Conservation (phyloP, 495 filamentous ascomycete species). For the Penicillium psychrofluorescens region DNA sequence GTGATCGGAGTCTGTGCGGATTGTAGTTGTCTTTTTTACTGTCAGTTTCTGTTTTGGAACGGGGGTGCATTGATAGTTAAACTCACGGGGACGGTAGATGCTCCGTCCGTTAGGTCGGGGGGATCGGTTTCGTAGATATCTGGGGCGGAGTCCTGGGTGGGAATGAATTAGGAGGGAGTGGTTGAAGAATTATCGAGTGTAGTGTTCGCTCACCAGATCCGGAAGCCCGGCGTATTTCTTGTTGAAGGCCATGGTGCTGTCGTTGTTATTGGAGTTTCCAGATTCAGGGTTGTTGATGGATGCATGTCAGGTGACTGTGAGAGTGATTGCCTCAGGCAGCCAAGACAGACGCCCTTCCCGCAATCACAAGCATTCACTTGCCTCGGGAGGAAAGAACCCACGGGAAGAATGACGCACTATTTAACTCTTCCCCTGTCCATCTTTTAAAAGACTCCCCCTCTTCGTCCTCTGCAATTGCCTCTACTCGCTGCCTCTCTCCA, state of each 20-base stretch:
- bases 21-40: conserved; percentile 48
- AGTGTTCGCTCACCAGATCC: conserved; percentile 57
- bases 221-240: conserved; percentile 80
- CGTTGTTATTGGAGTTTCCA: neutral
- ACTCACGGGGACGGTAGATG: conserved; percentile 69
- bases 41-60: neutral
- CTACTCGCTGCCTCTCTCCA: neutral
- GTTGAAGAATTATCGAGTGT: no score
- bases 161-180: neutral
- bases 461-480: neutral
- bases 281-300: no score
- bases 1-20: conserved; percentile 59
- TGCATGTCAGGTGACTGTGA: no score
- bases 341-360: neutral
- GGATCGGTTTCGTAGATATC: conserved; percentile 79
- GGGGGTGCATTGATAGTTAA: conserved; percentile 5
- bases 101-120: conserved; percentile 81
- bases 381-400: conserved; percentile 12
- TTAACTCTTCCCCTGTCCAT: neutral
- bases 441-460: no score
- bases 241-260: conserved; percentile 37
- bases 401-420: neutral
- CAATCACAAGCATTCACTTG: conserved; percentile 15
- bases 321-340: conserved; percentile 1
- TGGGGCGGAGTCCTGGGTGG: conserved; percentile 69